phyloP scores from a whole-genome alignment of 169 alveolate species.

The Plasmodium fragile region DNA sequence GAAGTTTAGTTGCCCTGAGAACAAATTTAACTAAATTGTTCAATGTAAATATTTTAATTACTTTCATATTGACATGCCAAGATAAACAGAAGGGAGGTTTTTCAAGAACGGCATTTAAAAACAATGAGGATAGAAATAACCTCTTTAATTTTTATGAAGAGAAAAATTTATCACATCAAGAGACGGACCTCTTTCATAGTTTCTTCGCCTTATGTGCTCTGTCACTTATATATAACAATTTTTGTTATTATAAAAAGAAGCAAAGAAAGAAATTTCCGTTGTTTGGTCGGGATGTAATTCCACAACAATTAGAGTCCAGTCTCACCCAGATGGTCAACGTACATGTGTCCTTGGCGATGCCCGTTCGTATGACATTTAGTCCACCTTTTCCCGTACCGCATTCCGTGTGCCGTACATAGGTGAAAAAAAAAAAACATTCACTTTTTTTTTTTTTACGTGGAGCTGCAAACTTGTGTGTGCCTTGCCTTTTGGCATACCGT shows the following conservation, averaged over 20 bases:
- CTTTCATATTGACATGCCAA: slow-evolving; percentile 45
- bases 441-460: background rate
- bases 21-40: slow-evolving; percentile 16
- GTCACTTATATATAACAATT: slow-evolving; percentile 52
- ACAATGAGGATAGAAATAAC: slow-evolving; percentile 2
- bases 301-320: slow-evolving; percentile 5
- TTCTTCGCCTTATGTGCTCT: slow-evolving; percentile 59
- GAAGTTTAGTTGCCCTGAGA: slow-evolving; percentile 70
- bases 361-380: background rate
- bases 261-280: background rate
- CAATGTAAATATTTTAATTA: slow-evolving; percentile 42
- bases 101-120: slow-evolving; percentile 37
- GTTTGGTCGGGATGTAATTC: slow-evolving; percentile 11
- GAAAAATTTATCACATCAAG: slow-evolving; percentile 10
- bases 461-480: background rate
- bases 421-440: background rate
- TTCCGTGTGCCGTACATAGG: background rate
- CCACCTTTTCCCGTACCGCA: background rate
- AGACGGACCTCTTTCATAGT: slow-evolving; percentile 49
- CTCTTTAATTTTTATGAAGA: slow-evolving; percentile 15
- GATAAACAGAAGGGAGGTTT: slow-evolving; percentile 62
- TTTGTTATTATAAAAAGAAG: slow-evolving; percentile 31
- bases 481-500: background rate
- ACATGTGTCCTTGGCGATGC: slow-evolving; percentile 60
- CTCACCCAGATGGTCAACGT: slow-evolving; percentile 3